Conservation (phyloP, 176 grass and related monocot genomes). For the Juncus inflexus region DNA sequence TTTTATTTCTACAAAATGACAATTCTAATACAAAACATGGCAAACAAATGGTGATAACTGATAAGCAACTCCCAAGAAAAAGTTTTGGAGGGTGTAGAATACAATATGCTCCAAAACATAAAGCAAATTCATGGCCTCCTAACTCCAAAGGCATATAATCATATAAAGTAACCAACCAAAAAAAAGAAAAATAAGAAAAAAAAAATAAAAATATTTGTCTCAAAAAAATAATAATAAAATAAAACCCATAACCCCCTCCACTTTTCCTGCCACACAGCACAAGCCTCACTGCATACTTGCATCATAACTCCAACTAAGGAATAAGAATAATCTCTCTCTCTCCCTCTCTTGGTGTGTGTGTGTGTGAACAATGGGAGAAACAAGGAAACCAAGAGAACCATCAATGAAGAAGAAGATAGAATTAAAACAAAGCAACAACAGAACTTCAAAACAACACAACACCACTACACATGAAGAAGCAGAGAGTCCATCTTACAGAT, state of each 20-base stretch:
- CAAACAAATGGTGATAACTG: too few relatives aligned
- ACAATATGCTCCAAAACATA: neutral
- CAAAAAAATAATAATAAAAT: conserved; percentile 1
- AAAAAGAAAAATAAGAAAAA: conserved; percentile 1
- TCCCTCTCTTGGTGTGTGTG: neutral
- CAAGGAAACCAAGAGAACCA: conserved; percentile 23
- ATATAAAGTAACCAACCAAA: conserved; percentile 13
- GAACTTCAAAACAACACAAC: conserved; percentile 23
- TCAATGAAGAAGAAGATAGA: conserved; percentile 26
- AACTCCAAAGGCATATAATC: neutral
- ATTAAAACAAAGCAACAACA: neutral
- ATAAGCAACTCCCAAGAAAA: too few relatives aligned
- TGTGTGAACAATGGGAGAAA: conserved; percentile 17
- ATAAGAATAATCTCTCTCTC: conserved; percentile 7
- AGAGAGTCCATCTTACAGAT: conserved; percentile 64
- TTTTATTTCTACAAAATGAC: too few relatives aligned
- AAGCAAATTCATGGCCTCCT: conserved; percentile 16
- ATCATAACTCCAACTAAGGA: conserved; percentile 27
- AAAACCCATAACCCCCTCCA: neutral
- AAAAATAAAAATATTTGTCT: too few relatives aligned
- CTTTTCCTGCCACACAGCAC: conserved; percentile 11
- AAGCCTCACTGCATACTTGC: conserved; percentile 6
- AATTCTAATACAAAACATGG: too few relatives aligned
- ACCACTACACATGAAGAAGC: neutral
- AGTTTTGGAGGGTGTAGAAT: neutral